Percentiles rank a stretch among this genome's conserved stretches.
Conservation (phyloP, 495 filamentous ascomycete species). For the Emericellopsis terricola region DNA sequence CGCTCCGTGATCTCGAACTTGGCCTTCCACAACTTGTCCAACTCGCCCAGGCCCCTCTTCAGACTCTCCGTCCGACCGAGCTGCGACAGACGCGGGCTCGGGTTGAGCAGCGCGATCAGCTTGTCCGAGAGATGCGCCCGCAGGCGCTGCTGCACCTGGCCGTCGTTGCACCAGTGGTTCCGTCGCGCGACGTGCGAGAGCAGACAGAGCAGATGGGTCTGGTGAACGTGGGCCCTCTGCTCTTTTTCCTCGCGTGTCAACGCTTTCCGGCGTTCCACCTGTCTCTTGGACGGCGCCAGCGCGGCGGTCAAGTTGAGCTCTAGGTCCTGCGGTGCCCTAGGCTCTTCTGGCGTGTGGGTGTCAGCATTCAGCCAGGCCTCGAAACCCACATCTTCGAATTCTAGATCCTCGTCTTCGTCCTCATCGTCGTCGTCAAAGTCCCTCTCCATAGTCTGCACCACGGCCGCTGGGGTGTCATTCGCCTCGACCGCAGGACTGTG, state of each 20-base stretch:
- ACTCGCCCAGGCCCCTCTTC: constrained; percentile 56
- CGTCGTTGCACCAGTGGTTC: constrained; percentile 82
- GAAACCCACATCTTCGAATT: constrained; percentile 19
- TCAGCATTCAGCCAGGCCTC: constrained; percentile 1
- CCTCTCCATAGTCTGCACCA: constrained; percentile 9
- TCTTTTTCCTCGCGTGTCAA: constrained; percentile 53
- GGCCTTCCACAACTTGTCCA: constrained; percentile 42
- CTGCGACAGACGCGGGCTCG: constrained; percentile 43
- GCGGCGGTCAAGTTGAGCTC: constrained; percentile 33
- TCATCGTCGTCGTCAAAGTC: constrained; percentile 14
- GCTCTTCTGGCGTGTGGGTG: neutral
- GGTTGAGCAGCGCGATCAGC: constrained; percentile 42
- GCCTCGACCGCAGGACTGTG: constrained; percentile 2
- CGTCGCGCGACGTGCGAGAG: constrained; percentile 54
- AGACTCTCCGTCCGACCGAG: constrained; percentile 55
- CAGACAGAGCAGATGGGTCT: constrained; percentile 68
- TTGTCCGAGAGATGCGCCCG: constrained; percentile 41
- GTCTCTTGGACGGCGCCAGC: constrained; percentile 11
- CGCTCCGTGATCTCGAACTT: constrained; percentile 52
- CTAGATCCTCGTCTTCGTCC: constrained; percentile 16
- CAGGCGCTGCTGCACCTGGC: constrained; percentile 39
- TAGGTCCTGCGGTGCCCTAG: constrained; percentile 34
- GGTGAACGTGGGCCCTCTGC: constrained; percentile 61
- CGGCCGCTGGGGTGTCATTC: constrained; percentile 4
- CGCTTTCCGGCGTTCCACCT: constrained; percentile 34